These are phyloP conservation scores for Amoeboaphelidium occidentale DNA, from an alignment of 371 early-diverging fungal species.

Conservation along the genomic window DNA sequence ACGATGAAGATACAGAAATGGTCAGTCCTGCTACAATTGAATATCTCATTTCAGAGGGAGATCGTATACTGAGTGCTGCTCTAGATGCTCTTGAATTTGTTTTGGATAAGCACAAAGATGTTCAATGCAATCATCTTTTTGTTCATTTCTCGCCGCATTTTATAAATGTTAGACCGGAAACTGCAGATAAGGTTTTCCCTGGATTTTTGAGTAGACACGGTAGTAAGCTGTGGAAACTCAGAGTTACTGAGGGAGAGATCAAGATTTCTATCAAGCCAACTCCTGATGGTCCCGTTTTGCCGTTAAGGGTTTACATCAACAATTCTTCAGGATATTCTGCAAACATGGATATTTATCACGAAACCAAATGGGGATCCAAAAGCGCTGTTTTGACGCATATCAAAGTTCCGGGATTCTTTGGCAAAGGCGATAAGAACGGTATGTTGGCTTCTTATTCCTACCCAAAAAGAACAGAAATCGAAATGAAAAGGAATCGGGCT, in stretches of 20 bases:
- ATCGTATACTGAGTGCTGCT: constrained; percentile 70
- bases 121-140: constrained; percentile 92
- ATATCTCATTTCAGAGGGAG: constrained; percentile 75
- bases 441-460: no score
- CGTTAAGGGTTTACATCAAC: constrained; percentile 72
- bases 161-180: constrained; percentile 44
- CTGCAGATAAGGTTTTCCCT: constrained; percentile 56
- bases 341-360: constrained; percentile 72
- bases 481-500: constrained; percentile 91
- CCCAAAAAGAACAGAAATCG: constrained; percentile 78
- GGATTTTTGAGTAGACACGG: constrained; percentile 82
- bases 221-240: constrained; percentile 74
- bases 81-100: constrained; percentile 82
- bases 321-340: constrained; percentile 76
- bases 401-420: not conserved
- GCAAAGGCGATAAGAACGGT: not conserved
- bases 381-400: not conserved
- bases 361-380: constrained; percentile 32
- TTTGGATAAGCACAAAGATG: constrained; percentile 59
- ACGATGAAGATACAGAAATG: not conserved
- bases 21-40: constrained; percentile 38
- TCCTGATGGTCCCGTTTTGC: constrained; percentile 31
- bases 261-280: constrained; percentile 33
- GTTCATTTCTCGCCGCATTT: constrained; percentile 91
- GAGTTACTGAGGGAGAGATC: constrained; percentile 81